These are phyloP conservation scores for Penicillium sp. DNA, from an alignment of 2,329 filamentous ascomycete genomes.

Conservation along the genomic window DNA sequence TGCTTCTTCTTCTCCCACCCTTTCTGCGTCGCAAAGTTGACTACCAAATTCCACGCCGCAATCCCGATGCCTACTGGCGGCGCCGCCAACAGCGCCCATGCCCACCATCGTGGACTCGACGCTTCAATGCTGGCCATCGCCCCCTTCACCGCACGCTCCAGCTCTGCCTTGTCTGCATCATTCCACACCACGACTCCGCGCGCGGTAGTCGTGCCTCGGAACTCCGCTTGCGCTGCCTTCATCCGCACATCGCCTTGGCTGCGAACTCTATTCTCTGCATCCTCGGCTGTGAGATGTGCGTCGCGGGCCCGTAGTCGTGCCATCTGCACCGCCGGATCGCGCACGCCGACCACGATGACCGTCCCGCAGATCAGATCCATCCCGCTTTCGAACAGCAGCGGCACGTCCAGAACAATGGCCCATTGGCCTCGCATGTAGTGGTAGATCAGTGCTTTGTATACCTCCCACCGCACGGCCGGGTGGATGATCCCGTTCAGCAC, in stretches of 20 bases:
- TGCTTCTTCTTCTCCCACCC: slow-evolving; percentile 65
- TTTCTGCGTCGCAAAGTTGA: slow-evolving; percentile 68
- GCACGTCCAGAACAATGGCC: slow-evolving; percentile 91
- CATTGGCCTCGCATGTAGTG: slow-evolving; percentile 74
- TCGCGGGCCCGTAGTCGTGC: slow-evolving; percentile 72
- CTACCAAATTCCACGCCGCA: slow-evolving; percentile 69
- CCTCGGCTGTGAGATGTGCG: slow-evolving; percentile 73
- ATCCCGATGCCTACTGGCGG: slow-evolving; percentile 71
- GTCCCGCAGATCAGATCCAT: slow-evolving; percentile 83
- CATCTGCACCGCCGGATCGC: slow-evolving; percentile 79
- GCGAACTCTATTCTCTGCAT: slow-evolving; percentile 79
- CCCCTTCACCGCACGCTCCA: slow-evolving; percentile 64
- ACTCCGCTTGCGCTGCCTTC: slow-evolving; percentile 74
- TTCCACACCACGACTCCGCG: slow-evolving; percentile 87
- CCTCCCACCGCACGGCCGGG: slow-evolving; percentile 79
- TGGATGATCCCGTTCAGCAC: slow-evolving; percentile 89
- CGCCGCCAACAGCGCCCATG: slow-evolving; percentile 63
- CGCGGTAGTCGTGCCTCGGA: slow-evolving; percentile 53
- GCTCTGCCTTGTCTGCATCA: slow-evolving; percentile 69
- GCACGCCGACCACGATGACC: slow-evolving; percentile 82
- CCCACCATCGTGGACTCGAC: slow-evolving; percentile 78
- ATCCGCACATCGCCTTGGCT: slow-evolving; percentile 83
- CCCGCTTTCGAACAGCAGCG: slow-evolving; percentile 83
- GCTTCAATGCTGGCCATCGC: slow-evolving; percentile 64
- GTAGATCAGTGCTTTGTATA: slow-evolving; percentile 71